phyloP scores from a whole-genome alignment of 768 basidiomycete genomes.

The Ephemerocybe angulata region DNA sequence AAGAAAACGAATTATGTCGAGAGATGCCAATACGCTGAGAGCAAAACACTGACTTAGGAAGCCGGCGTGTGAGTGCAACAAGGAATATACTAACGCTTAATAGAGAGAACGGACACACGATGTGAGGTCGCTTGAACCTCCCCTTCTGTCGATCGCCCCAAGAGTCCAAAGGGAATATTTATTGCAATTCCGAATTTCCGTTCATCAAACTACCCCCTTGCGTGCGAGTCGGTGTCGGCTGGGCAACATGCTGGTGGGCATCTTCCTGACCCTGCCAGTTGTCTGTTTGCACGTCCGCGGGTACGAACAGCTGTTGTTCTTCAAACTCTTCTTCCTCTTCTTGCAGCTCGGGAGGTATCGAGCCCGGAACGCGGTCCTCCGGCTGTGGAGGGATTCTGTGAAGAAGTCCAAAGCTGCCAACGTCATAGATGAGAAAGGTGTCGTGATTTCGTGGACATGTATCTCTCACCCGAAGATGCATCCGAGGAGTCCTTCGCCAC shows the following conservation, averaged over 20 bases:
- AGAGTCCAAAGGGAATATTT: too few relatives aligned
- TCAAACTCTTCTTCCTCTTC: constrained; percentile 51
- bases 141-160: too few relatives aligned
- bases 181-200: background rate
- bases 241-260: background rate
- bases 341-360: constrained; percentile 53
- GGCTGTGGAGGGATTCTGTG: constrained; percentile 88
- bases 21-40: too few relatives aligned
- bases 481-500: constrained; percentile 91
- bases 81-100: too few relatives aligned
- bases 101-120: too few relatives aligned
- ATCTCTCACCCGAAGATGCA: constrained; percentile 87
- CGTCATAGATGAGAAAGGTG: background rate
- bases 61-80: too few relatives aligned
- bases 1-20: too few relatives aligned
- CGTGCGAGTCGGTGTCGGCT: background rate
- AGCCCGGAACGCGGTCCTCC: constrained; percentile 51
- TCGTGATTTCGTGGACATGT: too few relatives aligned
- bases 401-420: constrained; percentile 75
- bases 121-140: too few relatives aligned
- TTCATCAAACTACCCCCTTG: background rate
- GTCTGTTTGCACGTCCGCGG: constrained; percentile 48
- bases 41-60: too few relatives aligned
- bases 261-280: background rate
- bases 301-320: constrained; percentile 68